Conservation (phyloP, 805 yeast species). For the Cyberlindnera sargentensis region DNA sequence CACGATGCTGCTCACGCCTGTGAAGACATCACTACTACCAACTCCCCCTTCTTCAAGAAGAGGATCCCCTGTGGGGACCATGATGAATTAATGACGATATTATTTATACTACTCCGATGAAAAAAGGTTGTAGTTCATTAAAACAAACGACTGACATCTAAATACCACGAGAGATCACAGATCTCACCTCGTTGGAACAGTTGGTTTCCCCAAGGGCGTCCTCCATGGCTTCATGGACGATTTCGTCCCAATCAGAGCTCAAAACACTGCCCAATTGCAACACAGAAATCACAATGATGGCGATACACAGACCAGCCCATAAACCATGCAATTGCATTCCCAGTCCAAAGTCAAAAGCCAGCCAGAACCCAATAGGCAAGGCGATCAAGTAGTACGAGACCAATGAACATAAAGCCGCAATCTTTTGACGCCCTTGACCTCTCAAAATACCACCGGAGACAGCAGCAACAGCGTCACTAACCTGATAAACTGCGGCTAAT, state of each 20-base stretch:
- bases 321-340: conserved; percentile 43
- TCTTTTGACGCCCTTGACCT: conserved; percentile 69
- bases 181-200: conserved; percentile 15
- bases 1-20: conserved; percentile 10
- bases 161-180: conserved; percentile 13
- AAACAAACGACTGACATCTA: no score
- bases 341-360: conserved; percentile 37
- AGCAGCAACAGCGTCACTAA: conserved; percentile 63
- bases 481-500: conserved; percentile 60
- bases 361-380: conserved; percentile 46
- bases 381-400: conserved; percentile 53
- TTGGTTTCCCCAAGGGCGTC: conserved; percentile 29
- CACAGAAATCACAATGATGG: conserved; percentile 41
- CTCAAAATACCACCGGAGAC: conserved; percentile 70
- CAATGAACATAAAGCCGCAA: conserved; percentile 54
- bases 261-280: conserved; percentile 34
- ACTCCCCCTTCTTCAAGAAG: conserved; percentile 24
- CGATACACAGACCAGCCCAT: conserved; percentile 54
- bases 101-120: no score
- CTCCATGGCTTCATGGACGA: conserved; percentile 33
- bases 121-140: no score
- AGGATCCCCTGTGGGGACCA: conserved; percentile 21
- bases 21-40: conserved; percentile 7
- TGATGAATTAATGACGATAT: neutral
- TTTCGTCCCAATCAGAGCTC: conserved; percentile 39